Conservation (phyloP, 306 rosid genomes). For the Malus sieversii region DNA sequence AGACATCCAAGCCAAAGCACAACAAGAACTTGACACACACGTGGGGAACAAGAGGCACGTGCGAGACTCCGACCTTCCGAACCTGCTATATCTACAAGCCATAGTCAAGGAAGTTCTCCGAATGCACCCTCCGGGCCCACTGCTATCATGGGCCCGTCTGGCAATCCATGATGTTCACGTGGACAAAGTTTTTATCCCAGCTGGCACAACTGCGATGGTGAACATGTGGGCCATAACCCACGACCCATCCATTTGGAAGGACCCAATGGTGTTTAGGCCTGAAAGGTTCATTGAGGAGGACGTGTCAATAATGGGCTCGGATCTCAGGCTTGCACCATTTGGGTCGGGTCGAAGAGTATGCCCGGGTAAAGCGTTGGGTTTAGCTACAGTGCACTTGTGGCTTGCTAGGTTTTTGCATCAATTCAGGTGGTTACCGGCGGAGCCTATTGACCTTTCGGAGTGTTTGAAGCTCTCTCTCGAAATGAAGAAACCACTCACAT, state of each 20-base stretch:
- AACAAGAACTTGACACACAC: constrained; percentile 52
- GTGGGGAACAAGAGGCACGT: constrained; percentile 40
- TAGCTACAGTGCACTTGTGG: constrained; percentile 78
- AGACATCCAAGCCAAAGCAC: constrained; percentile 60
- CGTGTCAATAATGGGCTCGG: constrained; percentile 61
- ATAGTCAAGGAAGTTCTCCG: constrained; percentile 83
- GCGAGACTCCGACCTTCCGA: constrained; percentile 55
- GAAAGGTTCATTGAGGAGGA: constrained; percentile 62
- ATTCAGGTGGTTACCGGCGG: constrained; percentile 50
- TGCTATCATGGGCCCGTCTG: constrained; percentile 92
- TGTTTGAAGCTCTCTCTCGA: constrained; percentile 67
- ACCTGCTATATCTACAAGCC: constrained; percentile 66
- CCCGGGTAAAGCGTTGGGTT: constrained; percentile 62
- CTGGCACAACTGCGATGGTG: constrained; percentile 87
- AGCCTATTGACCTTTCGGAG: constrained; percentile 60
- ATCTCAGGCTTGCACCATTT: constrained; percentile 74
- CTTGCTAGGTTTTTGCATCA: constrained; percentile 60
- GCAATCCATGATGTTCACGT: constrained; percentile 59
- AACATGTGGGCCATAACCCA: constrained; percentile 97
- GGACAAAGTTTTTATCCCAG: constrained; percentile 59
- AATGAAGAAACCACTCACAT: constrained; percentile 53
- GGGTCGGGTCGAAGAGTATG: constrained; percentile 81
- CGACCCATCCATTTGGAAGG: constrained; percentile 60
- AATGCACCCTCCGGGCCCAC: constrained; percentile 82
- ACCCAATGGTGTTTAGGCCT: constrained; percentile 65